Base-by-base conservation (phyloP, 208 protist genomes). In the Tritrichomonas musculus region DNA sequence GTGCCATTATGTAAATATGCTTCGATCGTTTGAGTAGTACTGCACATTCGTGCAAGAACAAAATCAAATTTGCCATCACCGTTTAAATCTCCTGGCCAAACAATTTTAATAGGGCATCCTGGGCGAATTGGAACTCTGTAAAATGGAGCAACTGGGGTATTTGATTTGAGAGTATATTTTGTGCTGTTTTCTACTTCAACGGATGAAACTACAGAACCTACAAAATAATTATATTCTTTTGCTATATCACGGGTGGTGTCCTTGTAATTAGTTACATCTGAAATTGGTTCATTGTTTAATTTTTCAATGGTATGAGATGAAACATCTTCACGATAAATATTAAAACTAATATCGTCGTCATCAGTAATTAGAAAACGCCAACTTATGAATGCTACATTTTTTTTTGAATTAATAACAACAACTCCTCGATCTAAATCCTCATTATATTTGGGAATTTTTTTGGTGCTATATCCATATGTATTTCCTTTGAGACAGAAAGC, bases 61-160 rank as follows among this genome's bases (percentile, higher is more conserved):
- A 82, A 82, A 82, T 82, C 73, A n/a, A 82, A 41, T 44, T 82
- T 82, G 30, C 73, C 73, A 82, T 82, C 73, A 47, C 73, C 73
- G 50, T 82, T 50, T 3, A 82, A 30, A 50, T 82, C 73, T 30
- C 73, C 73, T 8, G 50, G 4, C 73, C 73, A 82, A 5, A 82
- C 41, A 50, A 17, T 82, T 82, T 41, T 82, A 50, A 82, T 50
- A 50, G 14, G 20, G 0, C 14, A 50, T 49, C 73, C 73, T 47
- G 33, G 33, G 4, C 41, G 30, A 14, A 82, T 82, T n/a, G 73
- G 73, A 82, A 82, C 49, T 53, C 41, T 49, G 8, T 50, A 50
- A 30, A 33, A 82, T 30, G 73, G 73, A 50, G 50, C 49, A 82
- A 30, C 41, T 25, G 33, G 13, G 11, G 73, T 82, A 30, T 82